Evolutionary conservation across 805 yeast genomes (phyloP).

Genomic region (Ogataea thermomethanolica): DNA sequence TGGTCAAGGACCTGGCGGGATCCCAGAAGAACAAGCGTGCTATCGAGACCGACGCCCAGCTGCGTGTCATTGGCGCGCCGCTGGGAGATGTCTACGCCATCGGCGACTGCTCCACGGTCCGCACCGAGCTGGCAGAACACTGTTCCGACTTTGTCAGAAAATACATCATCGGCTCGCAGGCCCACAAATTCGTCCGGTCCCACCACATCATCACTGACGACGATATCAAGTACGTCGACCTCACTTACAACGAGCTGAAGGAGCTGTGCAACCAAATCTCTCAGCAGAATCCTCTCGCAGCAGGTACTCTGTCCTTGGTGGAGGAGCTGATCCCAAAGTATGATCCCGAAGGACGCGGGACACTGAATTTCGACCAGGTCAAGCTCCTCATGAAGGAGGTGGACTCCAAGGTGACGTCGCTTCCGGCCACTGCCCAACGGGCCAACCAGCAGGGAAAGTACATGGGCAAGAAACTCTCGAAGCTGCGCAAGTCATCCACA

Average conservation of each 20-base stretch:
- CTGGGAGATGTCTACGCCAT: slow-evolving; percentile 66
- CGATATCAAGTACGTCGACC: slow-evolving; percentile 46
- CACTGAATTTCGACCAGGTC: slow-evolving; percentile 51
- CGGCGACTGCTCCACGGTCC: slow-evolving; percentile 68
- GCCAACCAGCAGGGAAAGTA: slow-evolving; percentile 71
- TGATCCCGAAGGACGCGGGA: slow-evolving; percentile 46
- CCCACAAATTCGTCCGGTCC: slow-evolving; percentile 32
- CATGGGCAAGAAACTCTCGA: slow-evolving; percentile 56
- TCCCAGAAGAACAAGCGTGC: slow-evolving; percentile 62
- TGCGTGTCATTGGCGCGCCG: slow-evolving; percentile 67
- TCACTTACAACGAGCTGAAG: slow-evolving; percentile 46
- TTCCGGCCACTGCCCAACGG: slow-evolving; percentile 74
- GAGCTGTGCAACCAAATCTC: slow-evolving; percentile 47
- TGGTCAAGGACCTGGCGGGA: slow-evolving; percentile 45
- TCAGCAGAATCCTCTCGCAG: slow-evolving; percentile 53
- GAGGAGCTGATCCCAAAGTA: slow-evolving; percentile 51
- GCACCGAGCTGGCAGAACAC: slow-evolving; percentile 56
- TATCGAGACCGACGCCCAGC: slow-evolving; percentile 72
- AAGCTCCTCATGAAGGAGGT: slow-evolving; percentile 48
- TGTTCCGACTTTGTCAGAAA: slow-evolving; percentile 49
- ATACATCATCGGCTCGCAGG: slow-evolving; percentile 42
- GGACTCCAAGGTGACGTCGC: slow-evolving; percentile 59
- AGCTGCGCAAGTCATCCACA: slow-evolving; percentile 44
- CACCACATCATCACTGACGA: slow-evolving; percentile 42
- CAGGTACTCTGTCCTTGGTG: slow-evolving; percentile 50